Base-by-base conservation (phyloP, 2,329 filamentous ascomycete species). In the Epichloe festucae region DNA sequence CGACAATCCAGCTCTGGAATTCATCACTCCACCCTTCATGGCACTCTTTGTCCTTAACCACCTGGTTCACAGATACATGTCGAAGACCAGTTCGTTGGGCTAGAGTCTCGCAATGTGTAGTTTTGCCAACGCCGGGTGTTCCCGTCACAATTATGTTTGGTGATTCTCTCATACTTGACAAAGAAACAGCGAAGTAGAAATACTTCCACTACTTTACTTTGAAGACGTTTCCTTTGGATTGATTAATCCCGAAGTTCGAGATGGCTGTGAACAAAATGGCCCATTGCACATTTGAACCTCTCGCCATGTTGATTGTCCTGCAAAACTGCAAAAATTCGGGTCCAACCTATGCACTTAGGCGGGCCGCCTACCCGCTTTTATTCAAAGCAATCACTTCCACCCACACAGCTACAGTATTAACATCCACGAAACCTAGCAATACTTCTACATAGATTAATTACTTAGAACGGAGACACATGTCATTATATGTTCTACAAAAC, bases 61-160 rank as follows among this genome's bases (percentile, higher is more conserved):
- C 75, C 60, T 95, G 81, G 67, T 97, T 98, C 62, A 98, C 81
- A 10, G 85, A 85, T 14, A 98, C 68, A 67, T 96, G 90, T 61
- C 82, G 84, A 57, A 97, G 72, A 1, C 85, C 87, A 8, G 85
- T 86, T 54, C 78, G 81, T 63, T 85, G 76, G 6, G 88, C 87
- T 47, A 98, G 73, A 61, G 81, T 76, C 67, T 95, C 87, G 64
- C 87, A 88, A 67, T 95, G 90, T 7, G 87, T 94, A 17, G 90
- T 95, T 73, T 98, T 98, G 63, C 93, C 93, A 31, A 94, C 89
- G 51, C 93, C 93, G 0, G 93, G 93, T 19, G 93, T 98, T 57
- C 93, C 93, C 41, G 93, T 97, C 58, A 98, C 77, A 59, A 98
- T 85, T 62, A 98, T 89, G 68, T 97, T 98, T 34, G 93, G 93